Conservation (phyloP, 371 early-diverging fungal species). For the Mucor velutinosus region DNA sequence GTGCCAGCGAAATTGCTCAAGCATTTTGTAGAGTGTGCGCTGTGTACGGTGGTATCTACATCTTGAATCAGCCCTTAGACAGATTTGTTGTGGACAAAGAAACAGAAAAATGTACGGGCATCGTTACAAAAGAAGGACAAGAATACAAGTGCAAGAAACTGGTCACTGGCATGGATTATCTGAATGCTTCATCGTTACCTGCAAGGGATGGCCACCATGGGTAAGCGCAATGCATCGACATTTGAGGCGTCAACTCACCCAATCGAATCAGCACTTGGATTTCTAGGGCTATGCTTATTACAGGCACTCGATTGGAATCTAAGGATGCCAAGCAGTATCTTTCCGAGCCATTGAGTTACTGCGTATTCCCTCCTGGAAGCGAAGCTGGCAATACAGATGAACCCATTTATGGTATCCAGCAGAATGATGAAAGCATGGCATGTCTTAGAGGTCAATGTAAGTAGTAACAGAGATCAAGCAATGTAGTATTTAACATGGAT, state of each 20-base stretch:
- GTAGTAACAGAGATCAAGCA: not conserved
- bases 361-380: conserved; percentile 63
- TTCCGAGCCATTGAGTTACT: conserved; percentile 40
- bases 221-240: conserved; percentile 5
- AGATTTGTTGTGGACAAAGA: conserved; percentile 37
- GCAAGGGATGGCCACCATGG: conserved; percentile 23
- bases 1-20: conserved; percentile 89
- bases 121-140: conserved; percentile 51
- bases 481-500: not conserved
- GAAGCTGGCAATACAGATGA: conserved; percentile 38
- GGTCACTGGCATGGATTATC: conserved; percentile 58
- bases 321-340: conserved; percentile 32
- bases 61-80: conserved; percentile 61
- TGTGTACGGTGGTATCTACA: conserved; percentile 89
- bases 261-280: conserved; percentile 40
- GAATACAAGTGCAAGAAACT: conserved; percentile 48
- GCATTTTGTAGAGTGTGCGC: conserved; percentile 90
- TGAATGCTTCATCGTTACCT: conserved; percentile 42
- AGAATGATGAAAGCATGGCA: conserved; percentile 62
- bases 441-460: conserved; percentile 68
- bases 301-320: conserved; percentile 37
- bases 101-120: conserved; percentile 43
- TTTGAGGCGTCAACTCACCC: not conserved
- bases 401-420: conserved; percentile 58
- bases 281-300: conserved; percentile 56